Base-by-base conservation (phyloP, 192 early-diverging fungal species). In the Gigaspora rosea region DNA sequence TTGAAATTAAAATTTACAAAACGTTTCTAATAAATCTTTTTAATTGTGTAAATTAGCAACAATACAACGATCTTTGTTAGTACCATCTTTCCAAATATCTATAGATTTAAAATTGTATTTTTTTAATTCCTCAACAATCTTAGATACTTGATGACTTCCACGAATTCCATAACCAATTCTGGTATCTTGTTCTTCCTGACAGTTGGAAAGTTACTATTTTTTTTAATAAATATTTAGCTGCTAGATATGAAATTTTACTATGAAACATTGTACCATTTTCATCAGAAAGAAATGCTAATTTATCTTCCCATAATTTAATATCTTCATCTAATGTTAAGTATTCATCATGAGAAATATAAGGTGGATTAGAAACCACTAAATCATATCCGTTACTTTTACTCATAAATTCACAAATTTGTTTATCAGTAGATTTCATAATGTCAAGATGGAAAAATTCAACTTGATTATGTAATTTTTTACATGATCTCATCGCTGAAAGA, bases 271-370 rank as follows among this genome's bases (percentile, higher is more conserved):
- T 82, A 1, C 92, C 94, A 32, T 89, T 80, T 9, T 85, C 78
- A 27, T 87, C 87, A 35, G 91, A 88, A 7, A 94, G 79, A 10
- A 98, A 80, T 2, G 97, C 95, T 11, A 82, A 78, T 22, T 78
- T 80, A 76, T 97, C 95, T 79, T 98, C 97, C 95, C 95, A 98
- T 35, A 88, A 84, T n/a, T 85, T 85, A 1, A 98, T 94, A 62
- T 90, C 88, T 2, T 90, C 82, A 7, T 91, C 91, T 4, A 98
- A 80, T 2, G 59, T 67, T 1, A 73, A 73, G 66, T 94, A 94
- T 76, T 97, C 94, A 3, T 78, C 68, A 4, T 80, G 82, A 0
- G 94, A 84, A 47, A 98, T 88, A 78, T 98, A 97, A 1, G 97
- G 97, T 33, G 97, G 97, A 81, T 98, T 98, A 20, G 92, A 87